These are phyloP conservation scores for Acmispon strigosus DNA, from an alignment of 306 rosid species.

Conservation along the genomic window DNA sequence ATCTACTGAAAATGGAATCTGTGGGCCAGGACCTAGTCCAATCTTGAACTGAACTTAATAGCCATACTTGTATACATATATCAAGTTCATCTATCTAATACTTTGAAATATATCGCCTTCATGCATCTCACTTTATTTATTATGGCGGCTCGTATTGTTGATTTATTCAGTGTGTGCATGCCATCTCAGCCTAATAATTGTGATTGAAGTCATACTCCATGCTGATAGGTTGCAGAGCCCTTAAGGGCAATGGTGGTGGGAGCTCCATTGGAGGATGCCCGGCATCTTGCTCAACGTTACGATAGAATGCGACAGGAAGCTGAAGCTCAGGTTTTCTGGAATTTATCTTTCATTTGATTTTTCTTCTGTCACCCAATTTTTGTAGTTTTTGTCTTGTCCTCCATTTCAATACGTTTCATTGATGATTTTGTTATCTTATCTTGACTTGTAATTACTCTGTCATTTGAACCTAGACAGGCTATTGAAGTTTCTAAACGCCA, in stretches of 20 bases:
- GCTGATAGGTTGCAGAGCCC: slow-evolving; percentile 82
- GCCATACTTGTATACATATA: background rate
- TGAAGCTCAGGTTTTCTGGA: slow-evolving; percentile 74
- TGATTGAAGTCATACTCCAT: too few relatives aligned
- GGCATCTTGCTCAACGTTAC: slow-evolving; percentile 92
- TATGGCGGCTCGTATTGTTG: too few relatives aligned
- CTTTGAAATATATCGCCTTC: too few relatives aligned
- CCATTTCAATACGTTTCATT: background rate
- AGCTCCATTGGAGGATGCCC: slow-evolving; percentile 88
- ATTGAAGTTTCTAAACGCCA: slow-evolving; percentile 92
- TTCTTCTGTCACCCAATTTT: background rate
- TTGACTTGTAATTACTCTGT: slow-evolving; percentile 34
- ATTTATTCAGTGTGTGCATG: too few relatives aligned
- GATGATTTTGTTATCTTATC: slow-evolving; percentile 9
- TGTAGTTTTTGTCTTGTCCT: background rate
- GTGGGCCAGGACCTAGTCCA: background rate
- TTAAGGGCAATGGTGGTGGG: slow-evolving; percentile 92
- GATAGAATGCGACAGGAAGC: slow-evolving; percentile 90
- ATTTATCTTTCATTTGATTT: slow-evolving; percentile 17
- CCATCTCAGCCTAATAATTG: too few relatives aligned
- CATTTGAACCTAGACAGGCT: slow-evolving; percentile 88
- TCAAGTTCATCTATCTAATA: background rate
- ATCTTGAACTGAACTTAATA: background rate
- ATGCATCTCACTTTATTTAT: too few relatives aligned
- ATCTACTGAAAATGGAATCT: slow-evolving; percentile 7